These are phyloP conservation scores for Seminavis robusta DNA, from an alignment of 108 stramenopile species.

Conservation along the genomic window DNA sequence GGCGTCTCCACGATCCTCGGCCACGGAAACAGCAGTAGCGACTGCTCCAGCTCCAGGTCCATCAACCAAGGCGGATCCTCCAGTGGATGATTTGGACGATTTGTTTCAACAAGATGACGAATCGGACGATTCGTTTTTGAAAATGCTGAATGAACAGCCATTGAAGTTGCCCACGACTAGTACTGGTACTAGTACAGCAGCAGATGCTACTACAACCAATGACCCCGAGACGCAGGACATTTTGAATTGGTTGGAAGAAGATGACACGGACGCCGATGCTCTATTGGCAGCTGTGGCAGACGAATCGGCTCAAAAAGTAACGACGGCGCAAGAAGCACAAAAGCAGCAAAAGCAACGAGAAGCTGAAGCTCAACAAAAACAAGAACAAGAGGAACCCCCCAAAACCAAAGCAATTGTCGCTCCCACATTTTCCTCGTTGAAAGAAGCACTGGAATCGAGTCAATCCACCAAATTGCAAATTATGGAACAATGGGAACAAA, in stretches of 20 bases:
- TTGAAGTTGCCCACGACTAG: background rate
- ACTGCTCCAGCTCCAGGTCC: background rate
- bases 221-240: slow-evolving; percentile 71
- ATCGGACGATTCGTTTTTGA: slow-evolving; percentile 36
- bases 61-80: background rate
- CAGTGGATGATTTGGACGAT: background rate
- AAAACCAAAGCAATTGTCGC: background rate
- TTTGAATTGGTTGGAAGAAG: slow-evolving; percentile 76
- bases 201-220: slow-evolving; percentile 2
- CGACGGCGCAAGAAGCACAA: background rate
- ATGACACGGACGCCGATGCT: slow-evolving; percentile 24
- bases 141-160: slow-evolving; percentile 21
- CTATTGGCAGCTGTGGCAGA: slow-evolving; percentile 14
- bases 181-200: background rate
- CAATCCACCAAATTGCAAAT: slow-evolving; percentile 30
- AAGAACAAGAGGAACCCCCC: background rate
- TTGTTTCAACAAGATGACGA: background rate
- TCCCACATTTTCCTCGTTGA: slow-evolving; percentile 24
- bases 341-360: background rate
- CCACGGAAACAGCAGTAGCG: background rate
- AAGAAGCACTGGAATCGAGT: slow-evolving; percentile 33
- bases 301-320: slow-evolving; percentile 1
- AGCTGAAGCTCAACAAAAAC: background rate
- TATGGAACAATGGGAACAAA: slow-evolving; percentile 20
- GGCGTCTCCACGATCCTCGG: background rate